Evolutionary conservation across 2,329 filamentous ascomycete species (phyloP), one percentile per base, ranked within the genome.

Genomic region (Trichoderma brevicompactum): DNA sequence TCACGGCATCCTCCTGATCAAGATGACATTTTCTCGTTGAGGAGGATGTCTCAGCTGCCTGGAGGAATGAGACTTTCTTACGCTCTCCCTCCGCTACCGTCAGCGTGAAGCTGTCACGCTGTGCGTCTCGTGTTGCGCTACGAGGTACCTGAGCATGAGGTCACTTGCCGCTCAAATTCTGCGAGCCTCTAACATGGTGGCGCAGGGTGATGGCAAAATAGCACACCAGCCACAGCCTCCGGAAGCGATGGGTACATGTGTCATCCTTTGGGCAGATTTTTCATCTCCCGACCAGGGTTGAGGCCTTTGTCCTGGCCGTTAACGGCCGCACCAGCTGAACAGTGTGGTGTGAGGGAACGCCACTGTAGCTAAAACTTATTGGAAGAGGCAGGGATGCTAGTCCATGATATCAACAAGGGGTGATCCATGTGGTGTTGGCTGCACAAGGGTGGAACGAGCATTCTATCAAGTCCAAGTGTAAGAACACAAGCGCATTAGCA

Each of bases 111-210:
- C 38, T 50, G 48, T 62, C 59, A 62, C 48, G 46, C 15, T 53
- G 38, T 12, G 34, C 15, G 38, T 44, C 48, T 36, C 59, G 55
- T 53, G 59, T 46, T 62, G 46, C 48, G 58, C 44, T 15, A 13
- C 36, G n/a, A 44, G 36, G 17, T 53, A 61, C 55, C 44, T 55
- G 19, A n/a, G 10, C 17, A 32, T 34, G 55, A 61, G 64, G 64
- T 65, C 64, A 65, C 64, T 65, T 55, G 56, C 64, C 64, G 43
- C 61, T 13, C 38, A 44, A 44, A 28, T 53, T 62, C 59, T 36
- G 59, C 13, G 48, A 36, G 38, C 48, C 36, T 54, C 49, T n/a
- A 63, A 43, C 49, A n/a, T 7, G 40, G 43, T 55, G 61, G 61
- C 61, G 50, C 43, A 40, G 48, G 43, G 28, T 5, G 3, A 40